Evolutionary conservation across 2,329 filamentous ascomycete genomes (phyloP).

Genomic region (Tricladium varicosporioides): DNA sequence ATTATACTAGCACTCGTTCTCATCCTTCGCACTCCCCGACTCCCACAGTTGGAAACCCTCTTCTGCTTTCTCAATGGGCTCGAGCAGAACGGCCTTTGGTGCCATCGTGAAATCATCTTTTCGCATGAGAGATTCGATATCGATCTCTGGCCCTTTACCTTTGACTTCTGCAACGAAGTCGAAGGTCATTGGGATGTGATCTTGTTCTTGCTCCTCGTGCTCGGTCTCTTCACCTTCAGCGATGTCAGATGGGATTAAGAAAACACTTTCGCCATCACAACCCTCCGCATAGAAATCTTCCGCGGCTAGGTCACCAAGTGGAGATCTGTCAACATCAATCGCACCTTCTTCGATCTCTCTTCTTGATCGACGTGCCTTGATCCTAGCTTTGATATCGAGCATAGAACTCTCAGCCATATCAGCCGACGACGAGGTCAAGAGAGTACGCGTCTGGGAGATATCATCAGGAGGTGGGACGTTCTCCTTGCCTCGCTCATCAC

Average conservation of each 20-base stretch:
- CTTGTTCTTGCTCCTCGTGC: constrained; percentile 20
- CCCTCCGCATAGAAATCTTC: constrained; percentile 67
- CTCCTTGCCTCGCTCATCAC: constrained; percentile 78
- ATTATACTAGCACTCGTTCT: constrained; percentile 18
- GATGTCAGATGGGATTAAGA: constrained; percentile 60
- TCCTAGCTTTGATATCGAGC: constrained; percentile 29
- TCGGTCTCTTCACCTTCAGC: constrained; percentile 42
- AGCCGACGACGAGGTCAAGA: constrained; percentile 20
- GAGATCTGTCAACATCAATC: constrained; percentile 62
- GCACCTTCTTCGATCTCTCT: constrained; percentile 50
- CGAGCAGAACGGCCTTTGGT: constrained; percentile 46
- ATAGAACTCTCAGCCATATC: constrained; percentile 26
- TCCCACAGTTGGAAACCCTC: constrained; percentile 70
- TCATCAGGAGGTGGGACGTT: constrained; percentile 78
- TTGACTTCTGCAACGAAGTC: constrained; percentile 33
- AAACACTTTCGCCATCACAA: constrained; percentile 59
- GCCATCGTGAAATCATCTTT: constrained; percentile 37
- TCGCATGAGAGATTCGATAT: constrained; percentile 39
- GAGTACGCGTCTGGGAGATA: constrained; percentile 51
- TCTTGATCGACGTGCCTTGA: constrained; percentile 35
- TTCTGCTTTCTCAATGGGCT: constrained; percentile 56
- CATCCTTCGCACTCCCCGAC: constrained; percentile 63
- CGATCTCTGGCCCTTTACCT: constrained; percentile 30
- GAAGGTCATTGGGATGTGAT: constrained; percentile 16
- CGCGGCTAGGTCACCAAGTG: constrained; percentile 65